Conservation (phyloP, 352 stramenopile species). For the Pythium graminicola region DNA sequence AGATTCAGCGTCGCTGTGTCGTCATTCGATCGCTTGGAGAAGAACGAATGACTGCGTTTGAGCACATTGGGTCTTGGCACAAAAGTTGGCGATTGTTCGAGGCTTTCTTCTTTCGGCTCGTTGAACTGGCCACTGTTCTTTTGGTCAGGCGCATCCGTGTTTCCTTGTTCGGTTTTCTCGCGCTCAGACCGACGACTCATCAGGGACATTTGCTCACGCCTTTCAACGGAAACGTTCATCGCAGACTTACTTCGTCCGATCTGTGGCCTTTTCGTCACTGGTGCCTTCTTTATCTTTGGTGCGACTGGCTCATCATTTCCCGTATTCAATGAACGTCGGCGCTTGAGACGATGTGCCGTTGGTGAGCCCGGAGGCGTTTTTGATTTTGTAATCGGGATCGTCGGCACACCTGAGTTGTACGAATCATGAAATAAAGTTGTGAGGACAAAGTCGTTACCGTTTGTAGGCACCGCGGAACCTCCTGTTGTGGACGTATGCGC, state of each 20-base stretch:
- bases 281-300: background rate
- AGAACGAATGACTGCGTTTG: conserved; percentile 17
- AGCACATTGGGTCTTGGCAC: conserved; percentile 8
- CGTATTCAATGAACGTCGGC: background rate
- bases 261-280: conserved; percentile 1
- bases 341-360: background rate
- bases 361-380: too few relatives aligned
- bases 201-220: conserved; percentile 24
- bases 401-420: too few relatives aligned
- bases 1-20: background rate
- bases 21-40: conserved; percentile 9
- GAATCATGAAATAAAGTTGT: conserved; percentile 44
- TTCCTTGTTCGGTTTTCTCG: conserved; percentile 17
- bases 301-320: background rate
- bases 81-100: conserved; percentile 13
- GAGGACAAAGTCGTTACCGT: conserved; percentile 41
- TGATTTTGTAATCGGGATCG: too few relatives aligned
- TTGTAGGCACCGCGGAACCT: background rate
- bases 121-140: background rate
- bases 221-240: conserved; percentile 26
- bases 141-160: background rate
- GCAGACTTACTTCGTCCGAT: conserved; percentile 47
- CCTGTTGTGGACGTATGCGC: conserved; percentile 41
- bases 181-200: conserved; percentile 18
- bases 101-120: conserved; percentile 7